These are phyloP conservation scores for Phytophthora vignae DNA, from an alignment of 352 stramenopile species.

Conservation along the genomic window DNA sequence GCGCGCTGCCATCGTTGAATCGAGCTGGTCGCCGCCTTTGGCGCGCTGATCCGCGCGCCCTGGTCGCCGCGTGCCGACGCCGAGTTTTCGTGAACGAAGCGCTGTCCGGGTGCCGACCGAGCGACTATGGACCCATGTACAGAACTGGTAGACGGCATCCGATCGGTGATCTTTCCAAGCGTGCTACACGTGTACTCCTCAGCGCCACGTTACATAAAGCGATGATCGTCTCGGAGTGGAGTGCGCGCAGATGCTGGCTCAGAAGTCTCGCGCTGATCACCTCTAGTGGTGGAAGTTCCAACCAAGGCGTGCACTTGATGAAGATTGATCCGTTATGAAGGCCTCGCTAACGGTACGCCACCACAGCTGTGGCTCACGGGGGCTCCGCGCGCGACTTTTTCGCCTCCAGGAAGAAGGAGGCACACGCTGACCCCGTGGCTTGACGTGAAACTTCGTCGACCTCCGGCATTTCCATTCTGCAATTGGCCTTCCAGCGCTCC, in stretches of 20 bases:
- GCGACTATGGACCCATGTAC: no score
- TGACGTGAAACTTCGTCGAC: background rate
- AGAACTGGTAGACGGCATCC: background rate
- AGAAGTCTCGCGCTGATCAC: conserved; percentile 14
- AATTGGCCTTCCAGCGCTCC: conserved; percentile 8
- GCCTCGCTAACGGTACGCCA: conserved; percentile 16
- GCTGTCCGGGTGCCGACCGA: no score
- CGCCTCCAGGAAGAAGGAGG: conserved; percentile 2
- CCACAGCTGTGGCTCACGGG: conserved; percentile 25
- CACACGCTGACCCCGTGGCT: background rate
- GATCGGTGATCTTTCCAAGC: background rate
- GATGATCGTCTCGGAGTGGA: conserved; percentile 18
- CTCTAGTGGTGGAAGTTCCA: conserved; percentile 8
- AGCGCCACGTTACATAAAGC: background rate
- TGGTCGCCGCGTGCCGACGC: no score
- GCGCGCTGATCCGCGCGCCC: background rate
- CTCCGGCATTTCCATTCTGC: background rate
- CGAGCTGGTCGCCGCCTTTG: conserved; percentile 6
- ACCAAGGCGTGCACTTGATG: conserved; percentile 1
- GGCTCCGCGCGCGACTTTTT: conserved; percentile 25
- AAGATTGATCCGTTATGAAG: conserved; percentile 31
- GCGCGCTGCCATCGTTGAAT: conserved; percentile 2
- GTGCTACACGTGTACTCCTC: no score
- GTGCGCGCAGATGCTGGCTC: conserved; percentile 20
- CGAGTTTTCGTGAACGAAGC: background rate